Percentiles rank a stretch among this genome's conserved stretches.
Evolutionary conservation across 2,329 filamentous ascomycete species (phyloP).

Genomic region (Herpotrichia juniperi): DNA sequence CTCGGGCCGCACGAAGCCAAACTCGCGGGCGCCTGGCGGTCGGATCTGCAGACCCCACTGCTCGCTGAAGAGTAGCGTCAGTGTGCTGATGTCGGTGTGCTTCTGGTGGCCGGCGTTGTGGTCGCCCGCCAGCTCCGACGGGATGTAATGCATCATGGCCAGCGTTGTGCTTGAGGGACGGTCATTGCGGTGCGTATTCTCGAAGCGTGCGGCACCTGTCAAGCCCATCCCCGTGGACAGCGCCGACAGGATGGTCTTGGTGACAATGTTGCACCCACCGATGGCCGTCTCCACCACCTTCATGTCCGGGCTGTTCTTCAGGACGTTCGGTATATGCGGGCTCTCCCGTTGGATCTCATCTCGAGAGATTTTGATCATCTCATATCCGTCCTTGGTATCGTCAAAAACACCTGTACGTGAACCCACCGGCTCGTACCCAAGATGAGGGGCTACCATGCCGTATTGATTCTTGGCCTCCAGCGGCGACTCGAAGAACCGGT

Average conservation of each 20-base stretch:
- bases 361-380: conserved; percentile 41
- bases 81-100: conserved; percentile 36
- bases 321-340: conserved; percentile 26
- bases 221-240: conserved; percentile 27
- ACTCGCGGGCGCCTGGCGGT: conserved; percentile 21
- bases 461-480: conserved; percentile 64
- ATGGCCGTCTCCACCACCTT: conserved; percentile 41
- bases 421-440: conserved; percentile 47
- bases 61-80: conserved; percentile 4
- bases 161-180: conserved; percentile 15
- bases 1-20: conserved; percentile 56
- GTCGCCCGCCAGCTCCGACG: conserved; percentile 24
- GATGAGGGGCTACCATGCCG: conserved; percentile 60
- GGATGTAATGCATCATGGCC: conserved; percentile 43
- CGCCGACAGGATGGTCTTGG: conserved; percentile 1
- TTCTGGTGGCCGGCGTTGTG: conserved; percentile 38
- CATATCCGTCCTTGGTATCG: conserved; percentile 37
- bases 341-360: conserved; percentile 38
- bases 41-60: conserved; percentile 8
- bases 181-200: conserved; percentile 31
- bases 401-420: conserved; percentile 35
- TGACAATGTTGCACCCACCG: not conserved
- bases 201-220: conserved; percentile 32
- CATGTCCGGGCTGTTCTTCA: conserved; percentile 38
- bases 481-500: conserved; percentile 61